Base-by-base conservation (phyloP, 1,284 basidiomycete genomes). In the Sanghuangporus sanghuang region DNA sequence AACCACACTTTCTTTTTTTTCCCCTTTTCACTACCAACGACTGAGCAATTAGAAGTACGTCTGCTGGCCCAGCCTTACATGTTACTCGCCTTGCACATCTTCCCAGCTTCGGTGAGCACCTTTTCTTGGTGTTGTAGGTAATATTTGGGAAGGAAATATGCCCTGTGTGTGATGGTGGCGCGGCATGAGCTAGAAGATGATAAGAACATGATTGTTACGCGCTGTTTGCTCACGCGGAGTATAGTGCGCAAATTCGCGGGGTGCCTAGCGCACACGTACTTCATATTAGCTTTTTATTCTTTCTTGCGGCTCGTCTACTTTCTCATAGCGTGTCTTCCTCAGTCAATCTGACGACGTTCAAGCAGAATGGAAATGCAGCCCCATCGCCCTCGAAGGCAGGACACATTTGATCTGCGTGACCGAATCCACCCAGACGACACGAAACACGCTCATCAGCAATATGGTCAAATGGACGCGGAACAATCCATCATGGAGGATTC, bases 401-500 rank as follows among this genome's bases (percentile, higher is more conserved):
- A 90, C 64, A 86, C 87, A 21, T 89, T 83, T 69, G 89, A 91
- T 77, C 77, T 90, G 50, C 83, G 86, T 42, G 83, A 84, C 68
- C 81, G 87, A 64, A 84, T 90, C 39, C 77, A 85, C 63, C 72
- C 83, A 21, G 86, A 90, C 73, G 85, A 87, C 62, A 71, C 76
- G 64, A 76, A 76, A 18, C 74, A 46, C 44, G 7, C 16, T 46
- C 85, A 88, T 66, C 71, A 61, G 59, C 68, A 40, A 75, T 76
- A 61, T 69, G 27, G 32, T 62, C 81, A 80, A 14, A 87, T 86
- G 61, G 87, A 89, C 69, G 87, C 89, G 65, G 87, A 90, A 67
- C 89, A 90, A 66, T 90, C 88, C 0, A 82, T 90, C 60, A 81
- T 91, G 40, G 89, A 91, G 69, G 89, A 90, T 72, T 89, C 90